Base-by-base conservation (phyloP, 2,329 filamentous ascomycete species). In the Thelonectria rubi region DNA sequence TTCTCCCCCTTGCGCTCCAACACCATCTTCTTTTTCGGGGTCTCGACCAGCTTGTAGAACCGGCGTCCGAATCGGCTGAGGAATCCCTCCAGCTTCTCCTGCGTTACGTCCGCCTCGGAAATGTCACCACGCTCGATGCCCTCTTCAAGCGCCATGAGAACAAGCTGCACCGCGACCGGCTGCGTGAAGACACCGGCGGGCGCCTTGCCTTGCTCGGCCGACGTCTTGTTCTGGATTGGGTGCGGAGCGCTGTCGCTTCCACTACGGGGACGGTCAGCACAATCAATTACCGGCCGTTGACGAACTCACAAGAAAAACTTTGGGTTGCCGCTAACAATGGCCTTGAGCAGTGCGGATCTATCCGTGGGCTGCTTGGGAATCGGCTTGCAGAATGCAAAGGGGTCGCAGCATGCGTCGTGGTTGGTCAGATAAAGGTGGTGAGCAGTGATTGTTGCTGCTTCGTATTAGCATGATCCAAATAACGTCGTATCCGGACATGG, bases 341-440 rank as follows among this genome's bases (percentile, higher is more conserved):
- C 88, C 58, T 86, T 82, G 54, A 96, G 77, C 42, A 97, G 82
- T 6, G 92, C 91, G 53, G 89, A 85, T 5, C 93, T 85, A 72
- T 94, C 89, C 15, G 83, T 85, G 0, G 91, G 88, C 37, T 86
- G 88, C 80, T 61, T 92, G 52, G 90, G 87, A 32, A 91, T 92
- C 82, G 83, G 89, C 87, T 85, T 94, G 88, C 73, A 93, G 85
- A 94, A 96, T 72, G 77, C 77, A 54, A 80, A 76, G 26, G 72
- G 72, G 18, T 88, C 86, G 81, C 89, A 90, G 59, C 79, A 78
- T 62, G 78, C 81, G 69, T 93, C 88, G 70, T 95, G 90, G 15
- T 92, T 88, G 12, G 90, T 92, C 32, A 97, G 83, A 68, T 87
- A 93, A 20, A 97, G 82, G 72, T 97, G 93, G 73, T 97, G 93